Percentiles rank a stretch among this genome's conserved stretches.
Conservation (phyloP, 768 basidiomycete genomes). For the Boletus vinaceobasis region DNA sequence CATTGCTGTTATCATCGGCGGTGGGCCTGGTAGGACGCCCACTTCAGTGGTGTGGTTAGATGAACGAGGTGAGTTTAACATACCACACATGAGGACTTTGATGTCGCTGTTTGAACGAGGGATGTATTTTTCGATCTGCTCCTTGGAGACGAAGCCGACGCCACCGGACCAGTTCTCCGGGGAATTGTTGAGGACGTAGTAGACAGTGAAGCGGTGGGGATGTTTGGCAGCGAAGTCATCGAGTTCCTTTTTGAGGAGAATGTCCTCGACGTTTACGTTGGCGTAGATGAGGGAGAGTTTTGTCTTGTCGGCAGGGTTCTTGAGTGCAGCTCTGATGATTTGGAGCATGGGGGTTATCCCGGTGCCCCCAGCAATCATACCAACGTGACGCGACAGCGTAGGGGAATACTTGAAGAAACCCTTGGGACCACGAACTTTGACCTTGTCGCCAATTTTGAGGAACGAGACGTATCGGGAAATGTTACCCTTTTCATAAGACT, state of each 20-base stretch:
- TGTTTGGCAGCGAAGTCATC: conserved; percentile 70
- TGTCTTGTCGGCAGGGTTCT: conserved; percentile 84
- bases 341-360: conserved; percentile 99
- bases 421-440: conserved; percentile 94
- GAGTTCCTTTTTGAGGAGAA: conserved; percentile 85
- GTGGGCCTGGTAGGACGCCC: conserved; percentile 46
- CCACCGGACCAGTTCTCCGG: conserved; percentile 85
- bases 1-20: conserved; percentile 77
- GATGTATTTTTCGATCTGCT: conserved; percentile 81
- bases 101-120: conserved; percentile 62
- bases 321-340: conserved; percentile 90
- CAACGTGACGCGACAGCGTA: conserved; percentile 68
- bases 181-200: conserved; percentile 94
- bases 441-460: conserved; percentile 82
- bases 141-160: conserved; percentile 89
- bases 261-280: conserved; percentile 91
- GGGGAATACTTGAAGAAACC: conserved; percentile 88
- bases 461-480: conserved; percentile 82
- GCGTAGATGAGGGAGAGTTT: conserved; percentile 90
- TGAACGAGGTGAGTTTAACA: conserved; percentile 30
- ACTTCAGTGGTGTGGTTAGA: background rate
- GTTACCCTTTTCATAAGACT: conserved; percentile 98
- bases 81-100: conserved; percentile 87
- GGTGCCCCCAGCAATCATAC: conserved; percentile 98
- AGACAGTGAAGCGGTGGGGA: conserved; percentile 68